Evolutionary conservation across 2,329 filamentous ascomycete species (phyloP).

Genomic region (Colletotrichum salicis): DNA sequence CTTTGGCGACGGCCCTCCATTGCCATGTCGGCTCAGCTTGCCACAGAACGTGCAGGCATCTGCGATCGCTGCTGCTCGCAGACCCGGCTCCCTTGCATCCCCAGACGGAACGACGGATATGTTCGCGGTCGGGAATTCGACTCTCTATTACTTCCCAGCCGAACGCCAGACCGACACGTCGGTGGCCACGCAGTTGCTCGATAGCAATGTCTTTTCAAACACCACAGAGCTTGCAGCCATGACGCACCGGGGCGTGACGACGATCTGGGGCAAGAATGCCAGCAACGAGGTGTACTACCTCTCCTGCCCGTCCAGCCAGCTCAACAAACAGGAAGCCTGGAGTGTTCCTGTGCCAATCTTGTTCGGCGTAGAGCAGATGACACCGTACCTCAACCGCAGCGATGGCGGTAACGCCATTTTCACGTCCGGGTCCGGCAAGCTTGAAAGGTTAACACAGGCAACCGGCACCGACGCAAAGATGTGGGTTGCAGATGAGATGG

Average conservation of each 20-base stretch:
- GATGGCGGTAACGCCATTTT: background rate
- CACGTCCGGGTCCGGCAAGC: background rate
- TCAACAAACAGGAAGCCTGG: rapidly evolving
- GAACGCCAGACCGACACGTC: background rate
- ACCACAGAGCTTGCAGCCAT: background rate
- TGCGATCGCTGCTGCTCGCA: background rate
- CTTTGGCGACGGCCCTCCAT: background rate
- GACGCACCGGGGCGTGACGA: background rate
- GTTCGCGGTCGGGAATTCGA: background rate
- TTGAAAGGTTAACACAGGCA: background rate
- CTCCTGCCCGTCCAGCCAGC: background rate
- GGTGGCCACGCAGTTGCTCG: rapidly evolving
- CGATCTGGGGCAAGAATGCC: background rate
- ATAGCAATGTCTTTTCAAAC: background rate
- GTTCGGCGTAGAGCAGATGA: background rate
- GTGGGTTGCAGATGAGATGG: background rate
- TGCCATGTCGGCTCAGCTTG: background rate
- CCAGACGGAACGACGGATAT: background rate
- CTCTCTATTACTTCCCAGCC: background rate
- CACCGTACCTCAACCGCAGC: background rate
- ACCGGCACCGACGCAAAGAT: background rate
- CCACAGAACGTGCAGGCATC: background rate
- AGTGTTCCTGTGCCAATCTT: background rate
- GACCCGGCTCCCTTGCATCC: rapidly evolving
- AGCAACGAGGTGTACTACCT: background rate